Conservation (phyloP, 2,329 filamentous ascomycete genomes). For the Xylariales sp. region DNA sequence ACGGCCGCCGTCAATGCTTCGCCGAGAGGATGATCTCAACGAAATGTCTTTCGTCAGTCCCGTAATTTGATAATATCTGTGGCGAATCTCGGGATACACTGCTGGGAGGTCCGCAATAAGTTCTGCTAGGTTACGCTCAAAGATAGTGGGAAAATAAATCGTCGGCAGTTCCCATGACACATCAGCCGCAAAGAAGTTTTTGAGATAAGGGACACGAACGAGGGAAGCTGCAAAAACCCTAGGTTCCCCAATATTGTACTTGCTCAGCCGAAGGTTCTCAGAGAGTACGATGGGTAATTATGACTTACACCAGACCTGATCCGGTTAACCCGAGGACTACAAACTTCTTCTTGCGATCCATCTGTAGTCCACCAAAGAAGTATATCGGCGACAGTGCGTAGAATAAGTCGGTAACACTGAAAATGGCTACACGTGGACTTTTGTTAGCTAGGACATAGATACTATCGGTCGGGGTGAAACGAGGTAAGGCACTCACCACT, state of each 20-base stretch:
- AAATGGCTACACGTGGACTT: neutral
- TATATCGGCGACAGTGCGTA: conserved; percentile 3
- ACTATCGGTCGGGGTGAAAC: no score
- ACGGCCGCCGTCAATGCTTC: neutral
- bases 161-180: neutral
- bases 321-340: neutral
- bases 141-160: neutral
- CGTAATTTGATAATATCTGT: neutral
- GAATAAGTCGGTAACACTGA: conserved; percentile 7
- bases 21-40: neutral
- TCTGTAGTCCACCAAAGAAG: conserved; percentile 1
- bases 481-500: neutral
- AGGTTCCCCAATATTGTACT: neutral
- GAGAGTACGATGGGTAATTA: neutral
- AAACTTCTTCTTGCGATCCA: conserved; percentile 5
- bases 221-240: conserved; percentile 1
- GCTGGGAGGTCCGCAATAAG: conserved; percentile 10
- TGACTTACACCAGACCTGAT: conserved; percentile 3
- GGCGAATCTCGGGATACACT: neutral
- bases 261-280: neutral
- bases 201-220: neutral
- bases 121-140: conserved; percentile 7
- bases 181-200: neutral
- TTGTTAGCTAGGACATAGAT: neutral
- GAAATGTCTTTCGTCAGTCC: neutral